Percentiles rank a stretch among this genome's conserved stretches.
Evolutionary conservation across 306 rosid species (phyloP).

Genomic region (Senna siamea): DNA sequence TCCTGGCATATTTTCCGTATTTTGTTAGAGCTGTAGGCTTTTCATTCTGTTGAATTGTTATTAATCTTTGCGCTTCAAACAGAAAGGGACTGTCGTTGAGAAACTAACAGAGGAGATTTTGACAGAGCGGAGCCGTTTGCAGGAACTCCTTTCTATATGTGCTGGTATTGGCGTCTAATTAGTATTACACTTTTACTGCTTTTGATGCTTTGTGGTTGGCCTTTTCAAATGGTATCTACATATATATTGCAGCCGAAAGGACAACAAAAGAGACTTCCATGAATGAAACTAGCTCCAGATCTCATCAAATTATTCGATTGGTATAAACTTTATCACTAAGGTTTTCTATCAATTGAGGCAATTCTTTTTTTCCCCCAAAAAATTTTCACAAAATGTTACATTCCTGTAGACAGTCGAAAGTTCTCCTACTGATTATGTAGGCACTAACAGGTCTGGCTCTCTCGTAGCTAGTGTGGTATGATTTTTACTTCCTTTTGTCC

Average conservation of each 20-base stretch:
- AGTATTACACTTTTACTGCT: slow-evolving; percentile 17
- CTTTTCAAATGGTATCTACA: slow-evolving; percentile 25
- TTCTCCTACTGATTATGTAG: slow-evolving; percentile 50
- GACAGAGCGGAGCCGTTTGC: slow-evolving; percentile 60
- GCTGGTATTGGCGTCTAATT: slow-evolving; percentile 57
- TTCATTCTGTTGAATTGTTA: slow-evolving; percentile 32
- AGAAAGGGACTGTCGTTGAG: slow-evolving; percentile 57
- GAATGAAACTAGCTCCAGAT: slow-evolving; percentile 95
- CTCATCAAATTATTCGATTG: slow-evolving; percentile 94
- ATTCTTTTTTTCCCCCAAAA: slow-evolving; percentile 1
- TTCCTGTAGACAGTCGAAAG: slow-evolving; percentile 83
- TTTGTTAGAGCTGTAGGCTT: not conserved
- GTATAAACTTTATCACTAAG: slow-evolving; percentile 50
- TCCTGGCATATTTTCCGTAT: slow-evolving; percentile 2
- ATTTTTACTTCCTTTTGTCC: slow-evolving; percentile 16
- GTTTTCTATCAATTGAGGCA: not conserved
- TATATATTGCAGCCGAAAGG: slow-evolving; percentile 73
- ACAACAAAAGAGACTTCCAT: slow-evolving; percentile 88
- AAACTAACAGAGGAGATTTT: slow-evolving; percentile 68
- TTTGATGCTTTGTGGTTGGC: slow-evolving; percentile 10
- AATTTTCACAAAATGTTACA: slow-evolving; percentile 4
- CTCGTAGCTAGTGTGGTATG: slow-evolving; percentile 90
- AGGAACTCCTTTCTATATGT: slow-evolving; percentile 68
- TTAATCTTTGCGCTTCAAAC: slow-evolving; percentile 35
- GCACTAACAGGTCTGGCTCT: slow-evolving; percentile 50